These are phyloP conservation scores for Rhizopogon roseolus DNA, from an alignment of 768 basidiomycete genomes.

Conservation along the genomic window DNA sequence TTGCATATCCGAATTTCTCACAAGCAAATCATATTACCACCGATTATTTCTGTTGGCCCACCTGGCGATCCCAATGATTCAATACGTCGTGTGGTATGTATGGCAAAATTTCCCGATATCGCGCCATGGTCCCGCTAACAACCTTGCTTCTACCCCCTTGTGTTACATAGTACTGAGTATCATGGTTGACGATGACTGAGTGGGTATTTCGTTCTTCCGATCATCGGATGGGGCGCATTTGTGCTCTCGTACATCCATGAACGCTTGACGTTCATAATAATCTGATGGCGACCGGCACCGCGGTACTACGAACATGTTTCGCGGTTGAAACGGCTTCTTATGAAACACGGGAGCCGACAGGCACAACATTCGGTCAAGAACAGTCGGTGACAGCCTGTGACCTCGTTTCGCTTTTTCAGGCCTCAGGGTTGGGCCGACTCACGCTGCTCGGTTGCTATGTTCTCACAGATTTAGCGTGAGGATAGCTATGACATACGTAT, in stretches of 20 bases:
- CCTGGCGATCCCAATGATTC: background rate
- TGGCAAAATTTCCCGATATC: background rate
- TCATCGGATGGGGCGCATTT: background rate
- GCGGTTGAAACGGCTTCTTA: background rate
- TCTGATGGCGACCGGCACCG: background rate
- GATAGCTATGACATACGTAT: background rate
- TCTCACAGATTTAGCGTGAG: background rate
- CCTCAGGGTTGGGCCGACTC: background rate
- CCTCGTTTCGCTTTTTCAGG: background rate
- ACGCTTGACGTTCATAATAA: background rate
- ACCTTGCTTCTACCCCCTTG: background rate
- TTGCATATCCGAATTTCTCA: background rate
- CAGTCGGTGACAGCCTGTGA: background rate
- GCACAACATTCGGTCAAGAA: no score
- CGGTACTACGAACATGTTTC: background rate
- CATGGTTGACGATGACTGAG: background rate
- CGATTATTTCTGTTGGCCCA: background rate
- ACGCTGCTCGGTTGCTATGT: background rate
- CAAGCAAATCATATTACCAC: background rate
- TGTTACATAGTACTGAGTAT: background rate
- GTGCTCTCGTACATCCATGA: background rate
- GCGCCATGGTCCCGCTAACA: background rate
- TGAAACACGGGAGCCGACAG: background rate
- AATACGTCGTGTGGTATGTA: background rate
- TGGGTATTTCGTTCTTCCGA: background rate